These are phyloP conservation scores for Oryza glumipatula DNA, from an alignment of 176 grass and related monocot species.

Conservation along the genomic window DNA sequence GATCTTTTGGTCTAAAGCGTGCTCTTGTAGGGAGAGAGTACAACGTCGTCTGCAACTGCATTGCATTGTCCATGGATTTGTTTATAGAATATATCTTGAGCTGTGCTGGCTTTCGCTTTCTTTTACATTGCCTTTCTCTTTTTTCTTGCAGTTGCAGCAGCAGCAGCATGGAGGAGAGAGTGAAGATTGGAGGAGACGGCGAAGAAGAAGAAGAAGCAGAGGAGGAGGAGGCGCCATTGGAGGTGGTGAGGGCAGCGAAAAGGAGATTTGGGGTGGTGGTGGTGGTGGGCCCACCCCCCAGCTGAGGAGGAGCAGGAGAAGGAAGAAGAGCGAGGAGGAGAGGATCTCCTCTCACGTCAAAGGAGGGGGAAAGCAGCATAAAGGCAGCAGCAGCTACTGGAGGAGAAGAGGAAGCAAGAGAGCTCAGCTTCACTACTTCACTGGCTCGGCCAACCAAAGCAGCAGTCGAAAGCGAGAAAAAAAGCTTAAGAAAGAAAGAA, in stretches of 20 bases:
- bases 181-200: neutral
- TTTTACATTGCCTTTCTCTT: conserved; percentile 33
- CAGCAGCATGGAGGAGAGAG: conserved; percentile 33
- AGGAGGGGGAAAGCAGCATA: conserved; percentile 54
- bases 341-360: conserved; percentile 57
- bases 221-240: neutral
- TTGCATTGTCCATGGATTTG: conserved; percentile 19
- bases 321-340: conserved; percentile 6
- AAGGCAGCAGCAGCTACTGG: conserved; percentile 15
- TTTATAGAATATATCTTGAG: conserved; percentile 25
- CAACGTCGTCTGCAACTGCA: neutral
- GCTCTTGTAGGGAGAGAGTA: neutral
- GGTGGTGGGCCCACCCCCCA: conserved; percentile 26
- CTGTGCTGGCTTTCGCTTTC: conserved; percentile 11
- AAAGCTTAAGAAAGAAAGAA: conserved; percentile 38
- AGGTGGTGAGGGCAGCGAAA: conserved; percentile 17
- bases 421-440: conserved; percentile 27
- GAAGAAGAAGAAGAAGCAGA: neutral
- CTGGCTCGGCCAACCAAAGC: neutral
- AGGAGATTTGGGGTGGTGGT: conserved; percentile 21
- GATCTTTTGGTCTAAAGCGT: conserved; percentile 47
- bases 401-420: neutral
- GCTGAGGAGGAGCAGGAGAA: conserved; percentile 17
- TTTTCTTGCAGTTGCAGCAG: conserved; percentile 9
- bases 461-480: neutral